Evolutionary conservation across 495 filamentous ascomycete genomes (phyloP), one percentile per base, ranked within the genome.

Genomic region (Acidiella bohemica): DNA sequence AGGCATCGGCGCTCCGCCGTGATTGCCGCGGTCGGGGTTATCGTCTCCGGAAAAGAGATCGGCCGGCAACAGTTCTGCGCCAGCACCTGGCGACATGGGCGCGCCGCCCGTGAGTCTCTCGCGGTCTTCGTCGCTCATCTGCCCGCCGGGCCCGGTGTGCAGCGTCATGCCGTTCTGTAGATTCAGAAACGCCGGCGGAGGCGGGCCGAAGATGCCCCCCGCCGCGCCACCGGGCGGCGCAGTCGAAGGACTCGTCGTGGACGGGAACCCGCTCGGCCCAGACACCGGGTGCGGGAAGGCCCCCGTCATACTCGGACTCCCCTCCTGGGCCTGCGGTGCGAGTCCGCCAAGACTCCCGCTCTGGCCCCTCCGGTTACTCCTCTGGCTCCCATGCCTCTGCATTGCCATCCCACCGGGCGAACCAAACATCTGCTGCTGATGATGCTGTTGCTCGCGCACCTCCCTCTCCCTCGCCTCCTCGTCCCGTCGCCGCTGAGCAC

Each of bases 21-120:
- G 11, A 32, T n/a, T 48, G 44, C 3, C 5, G 12, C 17, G 26
- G 11, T 9, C 18, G 27, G 12, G 37, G 25, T 37, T 34, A 16
- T 50, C 42, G 30, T 62, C 59, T 23, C 59, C 55, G 4, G 49
- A 56, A 40, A 64, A 55, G n/a, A 64, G 49, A 22, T 52, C 61
- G 10, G 59, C 58, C 2, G 61, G 61, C 7, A 64, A 41, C 9
- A 64, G 48, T 5, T 43, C 42, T 9, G 58, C 49, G 14, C 57
- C 59, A 20, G 59, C 58, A 14, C 56, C 49, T 8, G 61, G 61
- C 35, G 50, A 55, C 58, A 61, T 62, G 0, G 56, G 53, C 7
- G 53, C 58, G n/a, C 56, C 59, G 10, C 56, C 56, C 5, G 54
- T 61, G 0, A 62, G 27, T 13, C 16, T 46, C 20, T 62, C 61